Conservation (phyloP, 345 rosid species). For the Gossypium rotundifolium region DNA sequence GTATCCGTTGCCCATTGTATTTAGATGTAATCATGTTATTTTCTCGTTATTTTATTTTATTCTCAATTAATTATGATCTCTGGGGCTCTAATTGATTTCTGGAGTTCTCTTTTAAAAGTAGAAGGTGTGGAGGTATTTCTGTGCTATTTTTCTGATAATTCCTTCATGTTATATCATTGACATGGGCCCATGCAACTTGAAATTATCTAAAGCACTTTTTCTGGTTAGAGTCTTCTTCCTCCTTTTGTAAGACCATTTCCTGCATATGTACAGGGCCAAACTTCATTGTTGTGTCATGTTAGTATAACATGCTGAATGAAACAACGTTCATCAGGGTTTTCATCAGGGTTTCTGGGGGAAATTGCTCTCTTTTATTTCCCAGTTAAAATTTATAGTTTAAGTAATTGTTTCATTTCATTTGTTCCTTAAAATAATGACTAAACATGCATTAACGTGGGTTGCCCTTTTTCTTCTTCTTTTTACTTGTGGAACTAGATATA, state of each 20-base stretch:
- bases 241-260: conserved; percentile 44
- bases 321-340: conserved; percentile 60
- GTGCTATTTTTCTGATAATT: conserved; percentile 25
- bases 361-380: conserved; percentile 16
- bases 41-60: conserved; percentile 25
- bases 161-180: conserved; percentile 20
- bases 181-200: conserved; percentile 14
- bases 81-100: conserved; percentile 33
- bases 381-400: conserved; percentile 15
- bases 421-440: conserved; percentile 14
- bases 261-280: conserved; percentile 58
- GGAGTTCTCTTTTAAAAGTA: conserved; percentile 32
- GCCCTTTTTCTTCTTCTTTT: conserved; percentile 21
- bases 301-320: conserved; percentile 45
- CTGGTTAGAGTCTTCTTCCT: conserved; percentile 12
- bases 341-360: conserved; percentile 42
- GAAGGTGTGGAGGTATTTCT: conserved; percentile 43
- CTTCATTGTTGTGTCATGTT: conserved; percentile 54
- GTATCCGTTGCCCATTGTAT: conserved; percentile 36
- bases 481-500: conserved; percentile 64
- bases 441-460: conserved; percentile 29
- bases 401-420: conserved; percentile 16
- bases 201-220: conserved; percentile 20
- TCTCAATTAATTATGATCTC: conserved; percentile 15
- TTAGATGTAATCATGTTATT: conserved; percentile 30